Percentiles rank a stretch among this genome's conserved stretches.
phyloP scores from a whole-genome alignment of 352 stramenopile species.

The Phytophthora podocarpi region DNA sequence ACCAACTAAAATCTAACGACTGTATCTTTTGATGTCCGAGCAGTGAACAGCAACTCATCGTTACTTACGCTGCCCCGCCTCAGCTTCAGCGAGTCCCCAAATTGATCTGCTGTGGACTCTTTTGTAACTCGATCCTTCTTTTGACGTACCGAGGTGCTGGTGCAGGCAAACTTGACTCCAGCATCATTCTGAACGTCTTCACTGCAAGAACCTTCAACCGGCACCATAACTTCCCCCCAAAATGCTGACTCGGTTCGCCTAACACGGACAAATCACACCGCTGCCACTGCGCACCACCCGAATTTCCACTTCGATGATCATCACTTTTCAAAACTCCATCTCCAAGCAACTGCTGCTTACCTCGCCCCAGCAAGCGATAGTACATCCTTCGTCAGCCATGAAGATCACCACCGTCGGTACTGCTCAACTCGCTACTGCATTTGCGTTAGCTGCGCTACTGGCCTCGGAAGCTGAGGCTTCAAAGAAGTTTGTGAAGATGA shows the following conservation, averaged over 20 bases:
- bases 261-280: not conserved
- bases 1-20: too few species aligned
- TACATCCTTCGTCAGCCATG: slow-evolving; percentile 11
- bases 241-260: not conserved
- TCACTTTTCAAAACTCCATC: slow-evolving; percentile 16
- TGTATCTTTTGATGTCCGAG: too few species aligned
- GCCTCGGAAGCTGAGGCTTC: slow-evolving; percentile 9
- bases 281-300: not conserved
- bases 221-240: not conserved
- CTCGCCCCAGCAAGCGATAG: not conserved
- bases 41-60: too few species aligned
- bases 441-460: slow-evolving; percentile 4
- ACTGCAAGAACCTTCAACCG: not conserved
- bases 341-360: slow-evolving; percentile 12
- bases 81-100: too few species aligned
- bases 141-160: too few species aligned
- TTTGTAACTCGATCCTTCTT: too few species aligned
- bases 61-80: too few species aligned
- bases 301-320: slow-evolving; percentile 5
- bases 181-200: slow-evolving; percentile 7
- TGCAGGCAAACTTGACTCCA: not conserved
- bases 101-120: too few species aligned
- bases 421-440: slow-evolving; percentile 2
- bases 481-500: slow-evolving; percentile 14
- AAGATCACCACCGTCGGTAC: slow-evolving; percentile 7